Evolutionary conservation across 148 eudicot genomes (phyloP).

Genomic region (Dysphania ambrosioides): DNA sequence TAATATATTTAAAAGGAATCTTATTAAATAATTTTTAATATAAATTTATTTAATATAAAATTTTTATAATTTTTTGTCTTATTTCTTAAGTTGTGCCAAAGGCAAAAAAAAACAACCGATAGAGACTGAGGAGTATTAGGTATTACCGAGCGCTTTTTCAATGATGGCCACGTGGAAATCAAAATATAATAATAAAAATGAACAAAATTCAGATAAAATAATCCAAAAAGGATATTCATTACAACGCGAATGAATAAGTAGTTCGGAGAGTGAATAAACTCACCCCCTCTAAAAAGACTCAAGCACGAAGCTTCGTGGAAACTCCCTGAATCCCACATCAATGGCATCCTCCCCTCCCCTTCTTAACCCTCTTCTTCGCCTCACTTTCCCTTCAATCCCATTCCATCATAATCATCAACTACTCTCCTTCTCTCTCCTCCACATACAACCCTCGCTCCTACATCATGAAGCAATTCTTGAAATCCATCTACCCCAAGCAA

Average conservation of each 20-base stretch:
- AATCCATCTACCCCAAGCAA: slow-evolving; percentile 41
- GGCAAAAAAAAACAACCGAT: too few relatives aligned
- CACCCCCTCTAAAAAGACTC: background rate
- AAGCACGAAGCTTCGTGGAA: slow-evolving; percentile 32
- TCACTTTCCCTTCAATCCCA: slow-evolving; percentile 30
- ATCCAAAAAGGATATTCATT: too few relatives aligned
- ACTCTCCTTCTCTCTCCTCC: background rate
- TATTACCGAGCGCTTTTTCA: too few relatives aligned
- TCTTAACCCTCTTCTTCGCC: slow-evolving; percentile 35
- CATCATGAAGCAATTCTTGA: slow-evolving; percentile 44
- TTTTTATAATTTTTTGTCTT: too few relatives aligned
- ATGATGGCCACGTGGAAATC: too few relatives aligned
- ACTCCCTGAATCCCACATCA: background rate
- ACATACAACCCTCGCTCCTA: background rate
- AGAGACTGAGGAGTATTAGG: too few relatives aligned
- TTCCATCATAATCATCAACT: background rate
- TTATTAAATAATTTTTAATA: too few relatives aligned
- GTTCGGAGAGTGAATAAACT: background rate
- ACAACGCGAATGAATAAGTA: background rate
- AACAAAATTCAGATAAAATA: too few relatives aligned
- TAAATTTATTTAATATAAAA: too few relatives aligned
- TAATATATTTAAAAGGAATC: too few relatives aligned
- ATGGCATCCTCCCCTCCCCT: slow-evolving; percentile 33
- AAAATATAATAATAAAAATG: too few relatives aligned
- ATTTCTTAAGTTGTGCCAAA: too few relatives aligned